A percentile compares a stretch with the other conserved stretches of the same genome.
Evolutionary conservation across 1,139 yeast genomes (phyloP).

Genomic region (Lodderomyces parapsilosis): DNA sequence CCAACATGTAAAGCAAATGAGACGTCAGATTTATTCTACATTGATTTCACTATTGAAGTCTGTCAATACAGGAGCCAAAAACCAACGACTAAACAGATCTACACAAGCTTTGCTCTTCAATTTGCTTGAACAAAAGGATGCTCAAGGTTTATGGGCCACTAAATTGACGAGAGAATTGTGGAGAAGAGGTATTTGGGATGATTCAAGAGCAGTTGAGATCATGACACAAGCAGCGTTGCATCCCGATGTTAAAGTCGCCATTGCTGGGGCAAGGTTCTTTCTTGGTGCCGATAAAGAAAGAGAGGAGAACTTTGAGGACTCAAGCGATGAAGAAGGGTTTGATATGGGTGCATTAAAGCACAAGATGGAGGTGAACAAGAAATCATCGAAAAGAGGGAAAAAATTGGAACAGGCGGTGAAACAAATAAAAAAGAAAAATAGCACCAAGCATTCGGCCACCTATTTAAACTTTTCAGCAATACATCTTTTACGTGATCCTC

Average conservation of each 20-base stretch:
- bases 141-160: conserved; percentile 94
- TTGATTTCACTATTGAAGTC: conserved; percentile 74
- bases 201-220: conserved; percentile 89
- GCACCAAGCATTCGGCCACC: conserved; percentile 56
- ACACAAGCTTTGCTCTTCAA: conserved; percentile 91
- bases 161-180: conserved; percentile 91
- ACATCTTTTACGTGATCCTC: conserved; percentile 92
- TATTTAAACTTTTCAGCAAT: conserved; percentile 91
- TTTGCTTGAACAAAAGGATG: conserved; percentile 72
- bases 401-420: conserved; percentile 74
- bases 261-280: conserved; percentile 88
- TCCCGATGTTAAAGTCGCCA: conserved; percentile 81
- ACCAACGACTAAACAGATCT: conserved; percentile 82
- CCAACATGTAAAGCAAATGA: conserved; percentile 79
- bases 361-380: conserved; percentile 79
- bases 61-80: conserved; percentile 80
- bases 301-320: conserved; percentile 73
- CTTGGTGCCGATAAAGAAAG: conserved; percentile 94
- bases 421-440: conserved; percentile 57
- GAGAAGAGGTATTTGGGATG: conserved; percentile 99
- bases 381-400: conserved; percentile 74
- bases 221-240: conserved; percentile 96
- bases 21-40: conserved; percentile 80
- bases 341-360: conserved; percentile 74
- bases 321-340: conserved; percentile 64